Base-by-base conservation (phyloP, 1,139 yeast species). In the Taphrina sp. region DNA sequence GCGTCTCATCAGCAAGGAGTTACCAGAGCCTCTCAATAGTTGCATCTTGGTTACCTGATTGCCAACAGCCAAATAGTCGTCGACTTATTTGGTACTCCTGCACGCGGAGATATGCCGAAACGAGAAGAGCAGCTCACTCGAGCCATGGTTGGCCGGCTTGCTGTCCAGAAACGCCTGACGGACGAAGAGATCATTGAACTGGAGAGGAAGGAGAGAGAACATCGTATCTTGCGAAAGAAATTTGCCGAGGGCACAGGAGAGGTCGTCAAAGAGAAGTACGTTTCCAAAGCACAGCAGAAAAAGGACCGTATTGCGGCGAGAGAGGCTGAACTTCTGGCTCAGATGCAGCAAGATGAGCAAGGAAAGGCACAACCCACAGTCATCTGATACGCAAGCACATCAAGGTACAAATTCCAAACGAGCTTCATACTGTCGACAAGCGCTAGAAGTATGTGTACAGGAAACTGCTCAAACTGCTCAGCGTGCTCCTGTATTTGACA, bases 41-140 rank as follows among this genome's bases (percentile, higher is more conserved):
- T n/a, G n/a, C n/a, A n/a, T n/a, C n/a, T n/a, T n/a, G n/a, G n/a
- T n/a, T n/a, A n/a, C n/a, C n/a, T n/a, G n/a, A n/a, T n/a, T n/a
- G n/a, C n/a, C n/a, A n/a, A n/a, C n/a, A n/a, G n/a, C n/a, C n/a
- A n/a, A n/a, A n/a, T n/a, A n/a, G n/a, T n/a, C n/a, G n/a, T n/a
- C n/a, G n/a, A n/a, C n/a, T n/a, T n/a, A n/a, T n/a, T n/a, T n/a
- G n/a, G n/a, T n/a, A n/a, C n/a, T n/a, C n/a, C n/a, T n/a, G n/a
- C n/a, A n/a, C n/a, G n/a, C n/a, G n/a, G n/a, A 26, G 31, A 19
- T n/a, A 47, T 49, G 54, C 54, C 54, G 29, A 49, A 49, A 41
- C 43, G 54, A 12, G 54, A 38, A 31, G 54, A 39, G 16, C 54
- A 49, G 24, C 39, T 49, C 39, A 49, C 54, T n/a, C 14, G 54